Conservation (phyloP, 257 asterid species). For the Salvia hispanica region DNA sequence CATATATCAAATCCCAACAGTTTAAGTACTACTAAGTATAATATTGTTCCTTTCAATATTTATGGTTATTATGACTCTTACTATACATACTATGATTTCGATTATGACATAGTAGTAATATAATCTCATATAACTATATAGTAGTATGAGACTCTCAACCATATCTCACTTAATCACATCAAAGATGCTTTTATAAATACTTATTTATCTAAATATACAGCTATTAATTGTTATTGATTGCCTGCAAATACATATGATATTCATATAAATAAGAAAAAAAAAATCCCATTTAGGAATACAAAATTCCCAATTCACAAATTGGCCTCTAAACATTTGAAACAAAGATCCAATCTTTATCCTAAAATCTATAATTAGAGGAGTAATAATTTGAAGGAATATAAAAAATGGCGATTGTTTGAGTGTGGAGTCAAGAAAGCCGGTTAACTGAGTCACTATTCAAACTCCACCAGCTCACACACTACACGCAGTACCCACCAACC, state of each 20-base stretch:
- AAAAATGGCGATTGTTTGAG: constrained; percentile 1
- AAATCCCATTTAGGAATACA: neutral
- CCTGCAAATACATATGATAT: neutral
- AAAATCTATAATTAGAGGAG: neutral
- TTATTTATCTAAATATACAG: constrained; percentile 10
- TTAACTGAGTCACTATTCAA: constrained; percentile 20
- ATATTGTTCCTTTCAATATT: no score
- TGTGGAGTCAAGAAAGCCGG: constrained; percentile 34
- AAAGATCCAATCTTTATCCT: neutral
- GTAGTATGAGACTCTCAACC: no score
- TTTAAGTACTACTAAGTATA: no score
- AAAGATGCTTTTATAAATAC: neutral
- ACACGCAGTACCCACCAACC: neutral
- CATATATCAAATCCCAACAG: no score
- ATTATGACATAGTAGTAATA: no score
- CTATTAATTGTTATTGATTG: constrained; percentile 4
- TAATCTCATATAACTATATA: no score
- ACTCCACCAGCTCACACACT: constrained; percentile 23
- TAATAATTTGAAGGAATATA: neutral
- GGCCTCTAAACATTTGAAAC: neutral
- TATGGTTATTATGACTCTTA: no score
- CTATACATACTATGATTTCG: no score
- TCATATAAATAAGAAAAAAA: neutral
- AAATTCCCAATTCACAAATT: neutral
- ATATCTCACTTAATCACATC: neutral